Base-by-base conservation (phyloP, 305 asterid species). In the Petunia hybrid region DNA sequence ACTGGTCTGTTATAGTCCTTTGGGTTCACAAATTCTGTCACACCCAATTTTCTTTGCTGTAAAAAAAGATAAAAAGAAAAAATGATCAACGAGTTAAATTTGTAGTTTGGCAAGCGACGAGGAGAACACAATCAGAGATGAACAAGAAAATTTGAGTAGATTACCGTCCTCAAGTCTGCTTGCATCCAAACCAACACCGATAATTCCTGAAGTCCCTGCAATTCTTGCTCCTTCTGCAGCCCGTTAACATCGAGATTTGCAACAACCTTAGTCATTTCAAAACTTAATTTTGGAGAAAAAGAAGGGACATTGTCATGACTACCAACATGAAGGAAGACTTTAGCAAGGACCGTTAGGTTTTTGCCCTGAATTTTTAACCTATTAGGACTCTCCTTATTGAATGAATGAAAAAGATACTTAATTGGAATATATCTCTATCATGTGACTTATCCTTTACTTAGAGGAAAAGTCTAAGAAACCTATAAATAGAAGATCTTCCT, bases 191-290 rank as follows among this genome's bases (percentile, higher is more conserved):
- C 64, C 76, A 48, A 64, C n/a, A 40, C 82, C 65, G 6, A 79
- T 79, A 43, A 70, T 70, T 13, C 77, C 74, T 57, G 86, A 74
- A 79, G 83, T 81, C 3, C 83, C 83, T 12, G 86, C 80, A n/a
- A 83, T 80, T 74, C 90, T 83, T 0, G 91, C 90, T 46, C 93
- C 90, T 84, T 89, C 91, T 4, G 91, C 91, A 81, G 93, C 93
- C 91, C 88, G 76, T 55, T 59, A 45, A 22, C 75, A 57, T 1
- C 2, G 35, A 8, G n/a, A 22, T 12, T 53, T 48, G 16, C 57
- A 6, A 6, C 41, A 43, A 73, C 14, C 40, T 3, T n/a, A 46
- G 39, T 41, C 22, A 45, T 56, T 46, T n/a, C 16, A 66, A 59
- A 1, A 31, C 22, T 39, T 56, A 9, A 22, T 48, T 14, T 0